phyloP scores from a whole-genome alignment of 1,284 basidiomycete genomes.

The Microbotryum scabiosae region DNA sequence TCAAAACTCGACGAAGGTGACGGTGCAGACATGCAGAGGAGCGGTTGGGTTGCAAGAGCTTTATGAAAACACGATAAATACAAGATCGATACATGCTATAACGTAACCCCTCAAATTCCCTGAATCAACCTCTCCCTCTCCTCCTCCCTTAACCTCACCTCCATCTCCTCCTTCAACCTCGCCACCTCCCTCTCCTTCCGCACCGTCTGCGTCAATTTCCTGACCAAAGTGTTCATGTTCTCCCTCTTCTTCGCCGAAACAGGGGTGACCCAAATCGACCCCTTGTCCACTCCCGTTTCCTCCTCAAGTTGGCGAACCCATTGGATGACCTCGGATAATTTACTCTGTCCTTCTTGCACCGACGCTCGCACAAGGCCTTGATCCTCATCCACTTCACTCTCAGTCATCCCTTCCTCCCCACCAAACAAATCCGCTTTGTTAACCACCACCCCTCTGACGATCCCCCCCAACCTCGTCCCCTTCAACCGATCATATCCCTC shows the following conservation, averaged over 20 bases:
- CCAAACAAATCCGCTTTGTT: slow-evolving; percentile 84
- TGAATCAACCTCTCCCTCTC: neutral
- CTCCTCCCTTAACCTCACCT: slow-evolving; percentile 23
- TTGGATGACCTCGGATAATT: neutral
- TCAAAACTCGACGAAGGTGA: too few relatives aligned
- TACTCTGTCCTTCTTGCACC: slow-evolving; percentile 11
- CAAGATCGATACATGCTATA: too few relatives aligned
- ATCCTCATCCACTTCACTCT: slow-evolving; percentile 2
- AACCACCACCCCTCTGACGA: slow-evolving; percentile 57
- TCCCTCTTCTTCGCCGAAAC: slow-evolving; percentile 71
- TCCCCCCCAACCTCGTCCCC: slow-evolving; percentile 19
- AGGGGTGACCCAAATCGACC: slow-evolving; percentile 50
- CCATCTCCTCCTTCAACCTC: slow-evolving; percentile 47
- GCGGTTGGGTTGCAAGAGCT: too few relatives aligned
- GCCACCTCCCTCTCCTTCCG: slow-evolving; percentile 49
- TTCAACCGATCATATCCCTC: slow-evolving; percentile 58
- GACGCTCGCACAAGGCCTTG: neutral
- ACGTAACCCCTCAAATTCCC: neutral
- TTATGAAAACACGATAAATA: too few relatives aligned
- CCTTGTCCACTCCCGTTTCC: slow-evolving; percentile 48
- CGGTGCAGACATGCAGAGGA: too few relatives aligned
- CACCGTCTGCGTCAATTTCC: slow-evolving; percentile 57
- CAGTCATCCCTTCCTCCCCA: neutral
- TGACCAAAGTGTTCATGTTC: slow-evolving; percentile 61
- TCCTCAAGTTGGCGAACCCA: slow-evolving; percentile 52